These are phyloP conservation scores for Camellia sinensis DNA, from an alignment of 148 eudicot species.

Conservation along the genomic window DNA sequence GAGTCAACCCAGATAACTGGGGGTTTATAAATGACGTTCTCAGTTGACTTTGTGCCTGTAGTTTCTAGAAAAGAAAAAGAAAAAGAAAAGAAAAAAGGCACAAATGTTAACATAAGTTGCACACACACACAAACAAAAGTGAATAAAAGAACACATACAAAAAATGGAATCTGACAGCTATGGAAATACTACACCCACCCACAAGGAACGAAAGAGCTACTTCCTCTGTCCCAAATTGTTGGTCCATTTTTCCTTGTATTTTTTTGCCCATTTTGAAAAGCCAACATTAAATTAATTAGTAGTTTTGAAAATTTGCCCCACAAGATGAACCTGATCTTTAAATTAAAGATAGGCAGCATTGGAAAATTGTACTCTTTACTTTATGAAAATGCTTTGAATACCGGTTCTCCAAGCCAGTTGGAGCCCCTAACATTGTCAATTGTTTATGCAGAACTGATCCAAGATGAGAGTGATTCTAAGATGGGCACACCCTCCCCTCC, in stretches of 20 bases:
- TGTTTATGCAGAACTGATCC: too few species aligned
- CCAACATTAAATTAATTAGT: not conserved
- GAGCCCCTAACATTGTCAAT: too few species aligned
- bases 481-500: not conserved
- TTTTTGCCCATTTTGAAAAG: not conserved
- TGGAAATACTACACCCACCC: not conserved
- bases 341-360: not conserved
- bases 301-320: not conserved
- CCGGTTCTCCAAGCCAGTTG: not conserved
- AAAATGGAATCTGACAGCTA: not conserved
- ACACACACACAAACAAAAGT: not conserved
- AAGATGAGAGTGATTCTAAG: not conserved
- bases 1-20: slow-evolving; percentile 63
- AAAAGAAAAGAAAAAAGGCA: not conserved
- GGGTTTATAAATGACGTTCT: slow-evolving; percentile 68
- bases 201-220: not conserved
- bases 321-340: not conserved
- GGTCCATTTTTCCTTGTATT: not conserved
- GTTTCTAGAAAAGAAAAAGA: slow-evolving; percentile 32
- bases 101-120: slow-evolving; percentile 10
- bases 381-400: not conserved
- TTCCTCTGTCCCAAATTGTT: not conserved
- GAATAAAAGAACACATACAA: not conserved
- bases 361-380: not conserved
- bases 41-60: slow-evolving; percentile 57